A percentile compares a stretch with the other conserved stretches of the same genome.
phyloP scores from a whole-genome alignment of 176 grass and related monocot species.

The Bothriochloa decipiens region DNA sequence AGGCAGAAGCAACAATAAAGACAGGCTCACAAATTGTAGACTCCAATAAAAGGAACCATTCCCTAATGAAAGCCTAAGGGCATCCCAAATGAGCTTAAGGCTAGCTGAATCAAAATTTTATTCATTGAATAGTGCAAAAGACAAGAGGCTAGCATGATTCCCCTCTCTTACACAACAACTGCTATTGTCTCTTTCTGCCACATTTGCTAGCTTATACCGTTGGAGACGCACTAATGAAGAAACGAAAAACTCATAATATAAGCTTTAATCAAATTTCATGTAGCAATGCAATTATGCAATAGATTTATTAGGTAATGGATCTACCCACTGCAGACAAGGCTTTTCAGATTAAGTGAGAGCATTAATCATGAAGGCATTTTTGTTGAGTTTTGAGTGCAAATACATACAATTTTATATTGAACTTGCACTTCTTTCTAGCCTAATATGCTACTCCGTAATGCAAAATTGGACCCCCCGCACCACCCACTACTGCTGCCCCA shows the following conservation, averaged over 20 bases:
- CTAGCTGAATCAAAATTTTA: too few species aligned
- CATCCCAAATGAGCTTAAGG: too few species aligned
- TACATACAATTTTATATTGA: background rate
- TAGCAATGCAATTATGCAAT: constrained; percentile 24
- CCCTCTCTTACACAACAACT: too few species aligned
- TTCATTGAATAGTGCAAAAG: too few species aligned
- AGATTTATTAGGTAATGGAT: background rate
- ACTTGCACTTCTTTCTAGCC: background rate
- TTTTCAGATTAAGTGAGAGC: background rate
- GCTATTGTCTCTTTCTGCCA: too few species aligned
- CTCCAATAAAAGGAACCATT: background rate
- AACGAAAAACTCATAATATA: background rate
- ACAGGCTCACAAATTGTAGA: background rate
- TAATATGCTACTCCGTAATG: background rate
- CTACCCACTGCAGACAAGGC: background rate
- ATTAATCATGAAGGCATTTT: background rate
- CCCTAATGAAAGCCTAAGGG: background rate
- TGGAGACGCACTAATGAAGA: background rate
- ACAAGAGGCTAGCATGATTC: too few species aligned
- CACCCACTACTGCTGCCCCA: too few species aligned
- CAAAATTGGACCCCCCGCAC: background rate
- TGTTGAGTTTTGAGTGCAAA: background rate
- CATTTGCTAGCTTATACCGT: too few species aligned
- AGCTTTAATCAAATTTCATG: background rate
- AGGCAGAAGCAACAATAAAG: constrained; percentile 12